These are phyloP conservation scores for Talaromyces sp. DNA, from an alignment of 2,329 filamentous ascomycete genomes.

Conservation along the genomic window DNA sequence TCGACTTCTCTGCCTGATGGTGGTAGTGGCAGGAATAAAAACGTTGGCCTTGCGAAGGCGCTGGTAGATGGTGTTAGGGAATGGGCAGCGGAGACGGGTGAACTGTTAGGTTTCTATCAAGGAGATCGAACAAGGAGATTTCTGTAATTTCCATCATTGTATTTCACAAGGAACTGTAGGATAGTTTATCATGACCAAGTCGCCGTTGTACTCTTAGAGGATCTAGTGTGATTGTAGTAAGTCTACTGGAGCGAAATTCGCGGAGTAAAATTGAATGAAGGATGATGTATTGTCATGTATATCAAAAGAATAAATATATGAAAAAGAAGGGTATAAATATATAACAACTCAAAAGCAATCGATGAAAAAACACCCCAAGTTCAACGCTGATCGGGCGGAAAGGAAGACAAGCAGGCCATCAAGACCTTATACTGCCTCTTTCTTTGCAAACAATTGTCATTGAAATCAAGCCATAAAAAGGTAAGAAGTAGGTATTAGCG, in stretches of 20 bases:
- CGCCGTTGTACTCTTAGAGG: background rate
- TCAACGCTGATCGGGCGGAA: constrained; percentile 2
- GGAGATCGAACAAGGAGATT: constrained; percentile 54
- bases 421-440: background rate
- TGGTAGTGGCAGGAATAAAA: constrained; percentile 41
- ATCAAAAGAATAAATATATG: background rate
- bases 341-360: constrained; percentile 10
- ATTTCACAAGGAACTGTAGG: background rate
- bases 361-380: constrained; percentile 2
- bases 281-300: background rate
- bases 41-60: constrained; percentile 61
- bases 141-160: constrained; percentile 1
- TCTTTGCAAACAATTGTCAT: background rate
- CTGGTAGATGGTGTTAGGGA: constrained; percentile 58
- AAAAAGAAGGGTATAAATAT: constrained; percentile 16
- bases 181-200: background rate
- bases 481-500: background rate
- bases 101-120: constrained; percentile 61
- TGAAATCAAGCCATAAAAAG: constrained; percentile 2
- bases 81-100: constrained; percentile 61
- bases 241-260: background rate
- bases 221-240: background rate
- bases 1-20: constrained; percentile 24
- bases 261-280: background rate
- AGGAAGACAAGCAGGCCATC: background rate